phyloP scores from a whole-genome alignment of 331 rosid genomes.

The Rosa hybrid region DNA sequence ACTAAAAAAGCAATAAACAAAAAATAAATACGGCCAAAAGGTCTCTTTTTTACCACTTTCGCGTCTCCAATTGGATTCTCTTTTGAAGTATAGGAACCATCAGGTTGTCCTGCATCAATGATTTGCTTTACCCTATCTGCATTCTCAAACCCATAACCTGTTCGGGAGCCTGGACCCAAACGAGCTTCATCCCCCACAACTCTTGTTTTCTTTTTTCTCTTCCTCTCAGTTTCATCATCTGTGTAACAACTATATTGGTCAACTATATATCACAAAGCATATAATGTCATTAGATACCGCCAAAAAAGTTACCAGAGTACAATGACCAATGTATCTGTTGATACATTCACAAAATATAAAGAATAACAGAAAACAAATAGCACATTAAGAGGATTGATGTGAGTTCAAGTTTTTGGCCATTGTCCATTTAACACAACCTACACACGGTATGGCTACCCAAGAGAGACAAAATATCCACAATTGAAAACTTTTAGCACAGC shows the following conservation, averaged over 20 bases:
- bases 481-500: not conserved
- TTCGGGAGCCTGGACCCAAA: slow-evolving; percentile 41
- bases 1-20: slow-evolving; percentile 21
- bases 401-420: not conserved
- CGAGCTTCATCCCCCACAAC: slow-evolving; percentile 44
- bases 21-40: not conserved
- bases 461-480: not conserved
- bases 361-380: not conserved
- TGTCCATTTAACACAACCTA: slow-evolving; percentile 7
- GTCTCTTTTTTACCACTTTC: slow-evolving; percentile 54
- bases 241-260: slow-evolving; percentile 33
- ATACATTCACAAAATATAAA: not conserved
- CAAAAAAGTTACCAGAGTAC: not conserved
- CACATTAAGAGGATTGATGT: not conserved
- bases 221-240: slow-evolving; percentile 73
- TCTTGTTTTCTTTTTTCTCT: slow-evolving; percentile 73
- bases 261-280: slow-evolving; percentile 20
- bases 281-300: not conserved
- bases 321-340: not conserved
- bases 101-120: slow-evolving; percentile 42
- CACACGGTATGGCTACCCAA: not conserved
- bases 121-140: slow-evolving; percentile 60
- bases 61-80: slow-evolving; percentile 46
- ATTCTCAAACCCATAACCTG: slow-evolving; percentile 50
- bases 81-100: slow-evolving; percentile 60